Evolutionary conservation across 2,329 filamentous ascomycete genomes (phyloP), one percentile per base, ranked within the genome.

Genomic region (Xylaria sp.): DNA sequence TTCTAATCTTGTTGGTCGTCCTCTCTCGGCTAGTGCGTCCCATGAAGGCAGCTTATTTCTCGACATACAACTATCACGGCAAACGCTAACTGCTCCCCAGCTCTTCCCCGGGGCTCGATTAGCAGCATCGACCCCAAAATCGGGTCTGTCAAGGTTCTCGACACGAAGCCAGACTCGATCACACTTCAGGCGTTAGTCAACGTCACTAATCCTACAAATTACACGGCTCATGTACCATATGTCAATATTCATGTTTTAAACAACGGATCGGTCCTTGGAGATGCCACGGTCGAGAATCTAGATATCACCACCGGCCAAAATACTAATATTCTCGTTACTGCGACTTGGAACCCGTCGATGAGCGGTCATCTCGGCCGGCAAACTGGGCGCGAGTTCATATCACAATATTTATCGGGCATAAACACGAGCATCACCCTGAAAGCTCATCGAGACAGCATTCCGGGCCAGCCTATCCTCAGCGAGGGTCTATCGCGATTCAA

Each of bases 181-280:
- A 84, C 82, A 18, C 74, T 97, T 34, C 79, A 86, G 65, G 89
- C 90, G 13, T 74, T 78, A 38, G 80, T 96, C 65, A 96, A 94
- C 68, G 80, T 96, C 56, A 95, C 90, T 3, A 99, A 99, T 66
- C 92, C 93, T 1, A 96, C 92, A 0, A 82, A 87, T 3, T 97
- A 97, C 70, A 87, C 90, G 4, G 92, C 91, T 3, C 78, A 78
- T 2, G 78, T 97, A n/a, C 93, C 93, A 1, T 93, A 86, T 58
- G 74, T 91, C 59, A 92, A 89, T 68, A 81, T 96, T 40, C 84
- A 92, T 57, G 74, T 97, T 39, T 70, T 90, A 24, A 86, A 85
- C 64, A 92, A 95, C 64, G 85, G 81, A 9, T 87, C 87, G 0
- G 70, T 89, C 7, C 76, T 99, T 29, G 94, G 90, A 26, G 88